Percentiles rank a stretch among this genome's conserved stretches.
Conservation (phyloP, 805 yeast species). For the Hanseniaspora lindneri region DNA sequence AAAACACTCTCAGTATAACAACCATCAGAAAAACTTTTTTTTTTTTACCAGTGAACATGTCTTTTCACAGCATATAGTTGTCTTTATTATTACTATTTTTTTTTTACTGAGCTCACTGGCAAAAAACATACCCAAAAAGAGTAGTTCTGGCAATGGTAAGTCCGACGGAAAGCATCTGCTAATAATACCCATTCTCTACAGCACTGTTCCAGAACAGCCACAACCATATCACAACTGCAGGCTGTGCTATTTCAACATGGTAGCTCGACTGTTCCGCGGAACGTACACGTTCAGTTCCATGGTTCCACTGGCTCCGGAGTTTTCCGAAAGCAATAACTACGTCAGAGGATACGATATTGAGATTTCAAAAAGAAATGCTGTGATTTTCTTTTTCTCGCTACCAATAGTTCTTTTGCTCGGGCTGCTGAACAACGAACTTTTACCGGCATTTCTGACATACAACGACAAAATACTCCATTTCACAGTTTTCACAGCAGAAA, state of each 20-base stretch:
- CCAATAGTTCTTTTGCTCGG: constrained; percentile 17
- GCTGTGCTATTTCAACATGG: too few relatives aligned
- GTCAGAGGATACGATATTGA: neutral
- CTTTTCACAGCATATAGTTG: too few relatives aligned
- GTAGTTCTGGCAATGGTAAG: neutral
- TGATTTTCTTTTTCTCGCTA: constrained; percentile 18
- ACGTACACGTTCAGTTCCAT: neutral
- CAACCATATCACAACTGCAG: too few relatives aligned
- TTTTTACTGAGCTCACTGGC: neutral
- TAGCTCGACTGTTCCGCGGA: too few relatives aligned
- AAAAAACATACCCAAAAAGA: neutral
- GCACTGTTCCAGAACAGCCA: too few relatives aligned
- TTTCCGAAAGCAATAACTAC: neutral
- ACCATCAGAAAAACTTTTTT: too few relatives aligned
- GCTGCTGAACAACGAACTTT: constrained; percentile 17
- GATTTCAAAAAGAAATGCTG: constrained; percentile 7
- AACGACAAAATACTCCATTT: constrained; percentile 46
- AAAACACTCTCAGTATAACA: too few relatives aligned
- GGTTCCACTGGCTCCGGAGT: neutral
- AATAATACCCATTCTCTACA: neutral
- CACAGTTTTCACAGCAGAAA: constrained; percentile 35
- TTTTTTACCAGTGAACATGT: too few relatives aligned
- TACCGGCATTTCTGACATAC: constrained; percentile 21
- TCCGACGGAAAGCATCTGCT: neutral
- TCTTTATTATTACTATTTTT: too few relatives aligned